Evolutionary conservation across 1,284 basidiomycete species (phyloP), one percentile per base, ranked within the genome.

Genomic region (Dichomitus squalens): DNA sequence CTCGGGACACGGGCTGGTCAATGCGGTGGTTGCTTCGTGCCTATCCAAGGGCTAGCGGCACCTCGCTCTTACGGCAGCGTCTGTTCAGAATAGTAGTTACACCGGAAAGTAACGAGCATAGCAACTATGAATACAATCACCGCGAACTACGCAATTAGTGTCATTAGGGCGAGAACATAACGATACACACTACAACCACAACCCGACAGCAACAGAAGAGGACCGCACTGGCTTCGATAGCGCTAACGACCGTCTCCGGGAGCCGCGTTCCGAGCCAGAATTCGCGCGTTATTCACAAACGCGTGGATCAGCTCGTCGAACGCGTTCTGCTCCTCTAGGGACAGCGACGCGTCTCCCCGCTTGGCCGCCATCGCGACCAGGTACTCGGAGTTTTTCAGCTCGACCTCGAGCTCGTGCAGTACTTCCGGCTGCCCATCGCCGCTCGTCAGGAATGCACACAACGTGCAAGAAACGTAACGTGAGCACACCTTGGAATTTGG

Each of bases 241-340:
- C 72, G 68, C 77, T 75, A 79, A 35, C 70, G 73, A 16, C 72
- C 78, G 18, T 65, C 72, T 8, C 25, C 41, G 2, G 44, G 49
- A 11, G n/a, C 33, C n/a, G 88, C 80, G 70, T 92, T 92, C 60
- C 87, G 80, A 46, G 84, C 85, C 44, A 92, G 72, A 69, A 92
- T 90, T 53, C 89, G 77, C 6, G 87, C 83, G 64, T 92, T 92
- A 65, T 92, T 92, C 41, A 92, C 89, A 64, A 92, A 91, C n/a
- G 88, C 89, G 34, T 89, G 82, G 52, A 92, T 87, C 47, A 92
- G 79, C 66, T 92, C 90, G 66, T 92, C 89, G 67, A 90, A 92
- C 9, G 87, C 87, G 59, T 76, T 80, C n/a, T 83, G 80, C 65
- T 91, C 89, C 36, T 76, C 71, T 65, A 89, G 86, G 4, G 84